phyloP scores from a whole-genome alignment of 2,329 filamentous ascomycete genomes.

The Epichloe uncinata region DNA sequence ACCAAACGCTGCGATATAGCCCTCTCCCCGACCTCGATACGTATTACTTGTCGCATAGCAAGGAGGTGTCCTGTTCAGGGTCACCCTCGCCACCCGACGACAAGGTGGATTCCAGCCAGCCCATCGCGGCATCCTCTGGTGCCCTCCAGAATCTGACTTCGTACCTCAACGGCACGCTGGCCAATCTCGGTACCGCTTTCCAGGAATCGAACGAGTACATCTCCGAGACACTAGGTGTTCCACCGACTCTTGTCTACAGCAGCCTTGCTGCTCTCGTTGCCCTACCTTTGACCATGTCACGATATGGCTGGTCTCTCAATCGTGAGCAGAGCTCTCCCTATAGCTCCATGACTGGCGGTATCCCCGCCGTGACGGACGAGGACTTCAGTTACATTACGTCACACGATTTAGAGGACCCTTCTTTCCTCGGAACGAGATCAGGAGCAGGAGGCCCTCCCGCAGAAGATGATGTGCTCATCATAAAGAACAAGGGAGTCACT shows the following conservation, averaged over 20 bases:
- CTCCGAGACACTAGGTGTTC: conserved; percentile 35
- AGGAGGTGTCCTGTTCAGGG: conserved; percentile 22
- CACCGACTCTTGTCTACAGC: conserved; percentile 35
- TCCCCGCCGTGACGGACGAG: conserved; percentile 55
- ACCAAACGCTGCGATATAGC: neutral
- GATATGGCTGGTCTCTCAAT: conserved; percentile 36
- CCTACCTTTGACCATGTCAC: conserved; percentile 39
- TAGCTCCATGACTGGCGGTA: conserved; percentile 30
- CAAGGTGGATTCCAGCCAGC: conserved; percentile 51
- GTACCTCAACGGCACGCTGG: conserved; percentile 41
- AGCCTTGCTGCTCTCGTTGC: conserved; percentile 36
- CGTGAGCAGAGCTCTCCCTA: conserved; percentile 40
- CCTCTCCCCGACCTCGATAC: neutral
- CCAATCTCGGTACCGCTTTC: conserved; percentile 34
- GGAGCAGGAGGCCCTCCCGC: conserved; percentile 8
- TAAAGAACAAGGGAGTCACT: conserved; percentile 53
- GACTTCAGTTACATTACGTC: conserved; percentile 78
- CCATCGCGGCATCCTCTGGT: conserved; percentile 47
- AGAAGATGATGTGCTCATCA: conserved; percentile 57
- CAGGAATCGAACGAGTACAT: conserved; percentile 38
- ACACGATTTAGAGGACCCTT: conserved; percentile 47
- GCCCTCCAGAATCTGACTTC: conserved; percentile 46
- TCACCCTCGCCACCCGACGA: conserved; percentile 24
- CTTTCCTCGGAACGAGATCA: conserved; percentile 8
- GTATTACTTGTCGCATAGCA: neutral